Conservation (phyloP, 805 yeast genomes). For the Saccharomycopsis sp. region DNA sequence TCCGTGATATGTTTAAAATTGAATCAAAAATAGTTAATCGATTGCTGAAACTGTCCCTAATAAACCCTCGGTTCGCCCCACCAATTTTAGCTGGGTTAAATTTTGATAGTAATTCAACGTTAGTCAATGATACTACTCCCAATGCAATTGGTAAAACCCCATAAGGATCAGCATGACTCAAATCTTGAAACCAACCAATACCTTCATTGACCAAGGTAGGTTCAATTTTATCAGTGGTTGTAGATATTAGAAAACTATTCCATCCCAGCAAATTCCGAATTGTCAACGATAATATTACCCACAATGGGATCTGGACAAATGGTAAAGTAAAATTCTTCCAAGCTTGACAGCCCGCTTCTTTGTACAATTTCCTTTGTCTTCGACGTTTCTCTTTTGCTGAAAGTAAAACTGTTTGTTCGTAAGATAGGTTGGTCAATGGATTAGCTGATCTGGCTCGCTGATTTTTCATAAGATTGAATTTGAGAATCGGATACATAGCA, state of each 20-base stretch:
- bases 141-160: conserved; percentile 61
- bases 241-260: conserved; percentile 29
- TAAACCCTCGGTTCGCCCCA: conserved; percentile 24
- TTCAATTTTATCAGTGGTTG: conserved; percentile 32
- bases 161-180: conserved; percentile 54
- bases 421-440: conserved; percentile 41
- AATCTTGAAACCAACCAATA: conserved; percentile 52
- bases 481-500: conserved; percentile 70
- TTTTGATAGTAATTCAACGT: conserved; percentile 59
- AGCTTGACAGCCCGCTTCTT: conserved; percentile 57
- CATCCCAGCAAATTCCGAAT: conserved; percentile 68
- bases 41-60: conserved; percentile 30
- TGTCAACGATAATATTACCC: conserved; percentile 73
- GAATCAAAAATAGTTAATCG: conserved; percentile 58
- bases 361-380: conserved; percentile 67
- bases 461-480: conserved; percentile 37
- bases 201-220: conserved; percentile 46
- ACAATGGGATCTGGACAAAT: conserved; percentile 75
- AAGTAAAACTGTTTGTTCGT: conserved; percentile 70
- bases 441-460: conserved; percentile 23
- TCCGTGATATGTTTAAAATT: conserved; percentile 61
- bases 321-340: conserved; percentile 81
- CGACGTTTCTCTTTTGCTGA: conserved; percentile 73
- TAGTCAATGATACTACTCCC: conserved; percentile 65
- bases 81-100: conserved; percentile 19